Base-by-base conservation (phyloP, 163 green algal genomes). In the Coccomyxa subellipsoidea region DNA sequence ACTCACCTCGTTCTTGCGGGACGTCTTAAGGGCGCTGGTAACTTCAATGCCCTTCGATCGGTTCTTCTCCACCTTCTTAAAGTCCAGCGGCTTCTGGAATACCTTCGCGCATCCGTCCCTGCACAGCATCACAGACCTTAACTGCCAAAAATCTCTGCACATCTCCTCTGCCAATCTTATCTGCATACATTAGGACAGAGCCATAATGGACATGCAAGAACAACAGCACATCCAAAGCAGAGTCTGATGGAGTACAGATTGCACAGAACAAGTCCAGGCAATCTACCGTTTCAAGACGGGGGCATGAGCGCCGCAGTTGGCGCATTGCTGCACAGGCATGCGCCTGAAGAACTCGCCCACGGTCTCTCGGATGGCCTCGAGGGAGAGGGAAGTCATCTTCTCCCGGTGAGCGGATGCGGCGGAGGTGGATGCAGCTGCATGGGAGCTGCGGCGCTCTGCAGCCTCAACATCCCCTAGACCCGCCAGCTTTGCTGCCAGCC, bases 71-170 rank as follows among this genome's bases (percentile, higher is more conserved):
- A 92, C 38, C 78, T 90, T 85, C 80, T 97, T 96, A 36, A 88
- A 66, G 5, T 82, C 83, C 15, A 96, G 81, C 79, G 90, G 91
- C 70, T 91, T 86, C 81, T 93, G 85, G 85, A 98, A 98, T 29
- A 99, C 85, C 87, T 97, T 97, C 66, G 40, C 90, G 80, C 84
- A 70, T 35, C 95, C 95, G 84, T 98, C 93, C 47, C 91, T 93
- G 83, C 83, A 78, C 4, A 10, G 70, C 27, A 54, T 71, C 15
- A 47, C 31, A 34, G 1, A 34, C 73, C 73, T n/a, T n/a, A n/a
- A n/a, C n/a, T n/a, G n/a, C n/a, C n/a, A n/a, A n/a, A n/a, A n/a
- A n/a, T n/a, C n/a, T n/a, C n/a, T n/a, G n/a, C n/a, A n/a, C n/a
- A n/a, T n/a, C n/a, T n/a, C n/a, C n/a, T n/a, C n/a, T n/a, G n/a